Evolutionary conservation across 306 rosid species (phyloP).

Genomic region (Sophora flavescens): DNA sequence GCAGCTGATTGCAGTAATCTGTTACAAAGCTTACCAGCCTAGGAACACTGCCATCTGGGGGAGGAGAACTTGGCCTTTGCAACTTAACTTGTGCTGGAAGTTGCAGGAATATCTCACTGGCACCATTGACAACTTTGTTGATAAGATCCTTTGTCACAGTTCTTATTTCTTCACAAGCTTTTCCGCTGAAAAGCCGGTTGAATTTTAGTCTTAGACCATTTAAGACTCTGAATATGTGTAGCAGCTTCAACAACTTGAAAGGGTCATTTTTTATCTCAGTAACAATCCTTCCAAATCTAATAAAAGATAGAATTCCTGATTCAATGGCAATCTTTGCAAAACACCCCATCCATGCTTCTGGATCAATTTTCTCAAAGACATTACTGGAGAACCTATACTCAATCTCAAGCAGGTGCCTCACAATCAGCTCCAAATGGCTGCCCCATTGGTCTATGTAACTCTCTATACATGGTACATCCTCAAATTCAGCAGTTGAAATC

Average conservation of each 20-base stretch:
- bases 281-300: slow-evolving; percentile 69
- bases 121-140: slow-evolving; percentile 66
- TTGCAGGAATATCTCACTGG: slow-evolving; percentile 72
- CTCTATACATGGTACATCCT: slow-evolving; percentile 45
- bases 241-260: slow-evolving; percentile 74
- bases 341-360: slow-evolving; percentile 56
- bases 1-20: slow-evolving; percentile 71
- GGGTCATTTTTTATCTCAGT: slow-evolving; percentile 68
- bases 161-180: slow-evolving; percentile 69
- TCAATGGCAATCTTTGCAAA: slow-evolving; percentile 65
- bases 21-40: slow-evolving; percentile 74
- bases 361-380: slow-evolving; percentile 61
- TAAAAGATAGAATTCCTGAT: slow-evolving; percentile 70
- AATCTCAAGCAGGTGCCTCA: slow-evolving; percentile 57
- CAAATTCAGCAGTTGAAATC: slow-evolving; percentile 44
- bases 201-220: slow-evolving; percentile 68
- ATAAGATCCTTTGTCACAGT: slow-evolving; percentile 73
- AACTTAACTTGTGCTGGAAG: slow-evolving; percentile 82
- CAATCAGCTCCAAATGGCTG: slow-evolving; percentile 64
- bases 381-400: slow-evolving; percentile 62
- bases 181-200: slow-evolving; percentile 68
- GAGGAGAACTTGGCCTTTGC: slow-evolving; percentile 75
- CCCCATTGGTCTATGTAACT: slow-evolving; percentile 73
- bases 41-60: slow-evolving; percentile 82
- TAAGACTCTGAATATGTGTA: slow-evolving; percentile 71